These are phyloP conservation scores for Rhizopus microsporus DNA, from an alignment of 371 early-diverging fungal genomes.

Conservation along the genomic window DNA sequence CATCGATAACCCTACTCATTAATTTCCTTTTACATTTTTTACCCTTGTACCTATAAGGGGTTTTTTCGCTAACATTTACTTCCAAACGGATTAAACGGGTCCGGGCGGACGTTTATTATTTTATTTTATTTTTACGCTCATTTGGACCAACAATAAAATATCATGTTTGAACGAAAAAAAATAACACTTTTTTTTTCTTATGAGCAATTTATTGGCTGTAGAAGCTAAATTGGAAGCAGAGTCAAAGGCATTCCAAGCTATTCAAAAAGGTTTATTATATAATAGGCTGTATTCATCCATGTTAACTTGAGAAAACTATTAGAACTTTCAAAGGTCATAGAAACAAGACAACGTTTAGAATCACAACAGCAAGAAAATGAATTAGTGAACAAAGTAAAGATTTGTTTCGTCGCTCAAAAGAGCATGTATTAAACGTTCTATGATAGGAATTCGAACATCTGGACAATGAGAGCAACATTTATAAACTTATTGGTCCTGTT, in stretches of 20 bases:
- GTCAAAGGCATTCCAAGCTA: constrained; percentile 60
- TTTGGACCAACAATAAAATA: no score
- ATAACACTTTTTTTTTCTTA: constrained; percentile 1
- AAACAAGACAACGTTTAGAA: constrained; percentile 82
- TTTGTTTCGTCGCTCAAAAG: background rate
- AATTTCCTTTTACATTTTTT: no score
- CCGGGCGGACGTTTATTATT: no score
- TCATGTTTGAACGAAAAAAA: no score
- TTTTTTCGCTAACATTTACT: no score
- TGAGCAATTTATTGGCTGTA: constrained; percentile 32
- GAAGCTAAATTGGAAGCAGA: constrained; percentile 68
- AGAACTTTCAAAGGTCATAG: constrained; percentile 83
- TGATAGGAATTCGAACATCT: constrained; percentile 85
- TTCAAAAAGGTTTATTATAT: constrained; percentile 56
- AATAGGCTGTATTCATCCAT: background rate
- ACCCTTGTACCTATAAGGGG: no score
- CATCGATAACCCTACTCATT: no score
- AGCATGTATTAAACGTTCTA: background rate
- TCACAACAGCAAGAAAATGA: constrained; percentile 96
- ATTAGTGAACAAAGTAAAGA: constrained; percentile 75
- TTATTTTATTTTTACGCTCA: no score
- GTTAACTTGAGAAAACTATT: background rate
- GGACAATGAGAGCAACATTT: constrained; percentile 81
- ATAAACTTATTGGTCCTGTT: constrained; percentile 95
- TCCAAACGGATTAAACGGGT: no score